These are phyloP conservation scores for Candida buenavistaensis DNA, from an alignment of 1,139 yeast species.

Conservation along the genomic window DNA sequence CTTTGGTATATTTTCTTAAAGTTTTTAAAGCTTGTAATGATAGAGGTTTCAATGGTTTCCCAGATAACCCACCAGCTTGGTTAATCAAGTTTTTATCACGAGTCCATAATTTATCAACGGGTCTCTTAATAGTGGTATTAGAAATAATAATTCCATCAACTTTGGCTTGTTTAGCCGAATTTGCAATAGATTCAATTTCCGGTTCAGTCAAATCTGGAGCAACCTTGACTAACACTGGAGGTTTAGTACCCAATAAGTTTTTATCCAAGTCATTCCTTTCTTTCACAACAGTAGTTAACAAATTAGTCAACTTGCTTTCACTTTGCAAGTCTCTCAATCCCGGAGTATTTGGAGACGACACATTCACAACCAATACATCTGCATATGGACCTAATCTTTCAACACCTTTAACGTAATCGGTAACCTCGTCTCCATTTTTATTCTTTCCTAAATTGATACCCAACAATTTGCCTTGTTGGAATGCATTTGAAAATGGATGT, in stretches of 20 bases:
- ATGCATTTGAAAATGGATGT: conserved; percentile 50
- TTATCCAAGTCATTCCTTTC: conserved; percentile 52
- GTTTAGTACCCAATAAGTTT: conserved; percentile 45
- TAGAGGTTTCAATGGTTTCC: conserved; percentile 84
- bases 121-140: conserved; percentile 87
- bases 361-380: conserved; percentile 86
- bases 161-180: conserved; percentile 70
- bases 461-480: conserved; percentile 63
- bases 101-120: conserved; percentile 50
- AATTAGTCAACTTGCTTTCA: conserved; percentile 66
- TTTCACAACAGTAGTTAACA: conserved; percentile 63
- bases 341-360: conserved; percentile 96
- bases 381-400: conserved; percentile 78
- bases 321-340: conserved; percentile 86
- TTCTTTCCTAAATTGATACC: conserved; percentile 91
- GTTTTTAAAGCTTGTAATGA: conserved; percentile 69
- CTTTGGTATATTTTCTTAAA: conserved; percentile 76
- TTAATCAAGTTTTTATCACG: conserved; percentile 38
- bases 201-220: conserved; percentile 90
- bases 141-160: conserved; percentile 92
- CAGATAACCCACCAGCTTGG: conserved; percentile 89
- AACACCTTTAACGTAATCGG: conserved; percentile 85
- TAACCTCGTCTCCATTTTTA: conserved; percentile 85
- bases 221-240: conserved; percentile 84
- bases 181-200: conserved; percentile 82